phyloP scores from a whole-genome alignment of 345 rosid species.

The Crucihimalaya himalaica region DNA sequence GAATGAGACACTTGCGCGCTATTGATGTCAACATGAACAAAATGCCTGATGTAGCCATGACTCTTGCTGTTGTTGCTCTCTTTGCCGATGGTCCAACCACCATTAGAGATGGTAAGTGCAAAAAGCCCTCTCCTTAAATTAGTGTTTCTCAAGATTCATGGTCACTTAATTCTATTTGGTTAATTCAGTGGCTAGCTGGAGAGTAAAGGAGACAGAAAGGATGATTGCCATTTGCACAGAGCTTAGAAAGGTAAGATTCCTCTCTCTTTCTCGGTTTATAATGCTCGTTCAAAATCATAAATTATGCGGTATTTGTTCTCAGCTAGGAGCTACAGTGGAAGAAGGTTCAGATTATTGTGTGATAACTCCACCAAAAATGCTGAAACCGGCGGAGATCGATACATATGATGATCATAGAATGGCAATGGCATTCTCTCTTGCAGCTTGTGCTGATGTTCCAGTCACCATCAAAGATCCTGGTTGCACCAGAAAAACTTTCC shows the following conservation, averaged over 20 bases:
- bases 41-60: conserved; percentile 99
- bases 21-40: conserved; percentile 98
- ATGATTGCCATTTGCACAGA: conserved; percentile 99
- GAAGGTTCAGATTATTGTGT: conserved; percentile 96
- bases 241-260: conserved; percentile 63
- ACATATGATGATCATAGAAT: conserved; percentile 96
- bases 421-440: conserved; percentile 99
- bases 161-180: conserved; percentile 1
- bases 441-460: conserved; percentile 93
- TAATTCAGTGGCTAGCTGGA: conserved; percentile 92
- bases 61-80: conserved; percentile 95
- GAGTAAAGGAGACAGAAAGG: conserved; percentile 96
- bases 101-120: conserved; percentile 81
- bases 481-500: conserved; percentile 95
- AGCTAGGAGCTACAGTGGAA: conserved; percentile 98
- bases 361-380: conserved; percentile 89
- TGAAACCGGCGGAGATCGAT: conserved; percentile 72
- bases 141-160: background rate
- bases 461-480: conserved; percentile 92
- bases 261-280: background rate
- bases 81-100: conserved; percentile 93
- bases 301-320: conserved; percentile 16
- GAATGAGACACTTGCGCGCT: conserved; percentile 70
- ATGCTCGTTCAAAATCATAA: background rate
- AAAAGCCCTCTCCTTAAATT: background rate